Percentiles rank a stretch among this genome's conserved stretches.
phyloP scores from a whole-genome alignment of 1,284 basidiomycete genomes.

The Ustilago shanxiensis region DNA sequence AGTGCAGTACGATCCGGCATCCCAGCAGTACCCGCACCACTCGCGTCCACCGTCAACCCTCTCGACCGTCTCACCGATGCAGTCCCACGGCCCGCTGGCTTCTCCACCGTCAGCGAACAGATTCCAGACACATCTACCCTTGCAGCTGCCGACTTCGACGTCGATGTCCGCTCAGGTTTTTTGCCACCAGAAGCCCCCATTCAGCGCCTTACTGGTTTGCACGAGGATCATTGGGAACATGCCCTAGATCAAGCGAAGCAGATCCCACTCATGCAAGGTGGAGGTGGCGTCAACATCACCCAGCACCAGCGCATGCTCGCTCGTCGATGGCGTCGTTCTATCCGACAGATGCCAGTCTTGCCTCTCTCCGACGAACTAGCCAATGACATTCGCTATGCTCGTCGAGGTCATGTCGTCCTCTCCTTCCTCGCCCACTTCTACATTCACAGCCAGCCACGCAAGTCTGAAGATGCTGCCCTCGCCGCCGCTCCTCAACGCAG shows the following conservation, averaged over 20 bases:
- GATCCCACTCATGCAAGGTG: conserved; percentile 58
- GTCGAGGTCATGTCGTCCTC: conserved; percentile 86
- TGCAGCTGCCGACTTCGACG: conserved; percentile 93
- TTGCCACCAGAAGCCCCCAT: conserved; percentile 86
- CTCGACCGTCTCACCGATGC: conserved; percentile 37
- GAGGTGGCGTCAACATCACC: conserved; percentile 50
- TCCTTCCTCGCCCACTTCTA: conserved; percentile 90
- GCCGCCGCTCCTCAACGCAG: conserved; percentile 7
- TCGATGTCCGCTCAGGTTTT: conserved; percentile 91
- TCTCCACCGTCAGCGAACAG: conserved; percentile 47
- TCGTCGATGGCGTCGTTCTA: conserved; percentile 76
- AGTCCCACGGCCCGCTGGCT: conserved; percentile 43
- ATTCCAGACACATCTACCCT: conserved; percentile 82
- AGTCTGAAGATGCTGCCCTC: conserved; percentile 10
- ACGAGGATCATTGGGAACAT: conserved; percentile 79
- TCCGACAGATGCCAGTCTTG: conserved; percentile 71
- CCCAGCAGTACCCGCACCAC: conserved; percentile 27
- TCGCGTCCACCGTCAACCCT: conserved; percentile 10
- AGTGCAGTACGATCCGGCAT: conserved; percentile 39
- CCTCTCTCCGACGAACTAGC: conserved; percentile 47
- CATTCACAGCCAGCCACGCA: conserved; percentile 78
- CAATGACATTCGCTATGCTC: conserved; percentile 58
- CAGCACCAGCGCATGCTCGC: conserved; percentile 40
- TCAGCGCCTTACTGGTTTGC: conserved; percentile 75
- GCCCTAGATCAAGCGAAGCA: conserved; percentile 73